Evolutionary conservation across 768 basidiomycete species (phyloP).

Genomic region (Rhizopogon rudus): DNA sequence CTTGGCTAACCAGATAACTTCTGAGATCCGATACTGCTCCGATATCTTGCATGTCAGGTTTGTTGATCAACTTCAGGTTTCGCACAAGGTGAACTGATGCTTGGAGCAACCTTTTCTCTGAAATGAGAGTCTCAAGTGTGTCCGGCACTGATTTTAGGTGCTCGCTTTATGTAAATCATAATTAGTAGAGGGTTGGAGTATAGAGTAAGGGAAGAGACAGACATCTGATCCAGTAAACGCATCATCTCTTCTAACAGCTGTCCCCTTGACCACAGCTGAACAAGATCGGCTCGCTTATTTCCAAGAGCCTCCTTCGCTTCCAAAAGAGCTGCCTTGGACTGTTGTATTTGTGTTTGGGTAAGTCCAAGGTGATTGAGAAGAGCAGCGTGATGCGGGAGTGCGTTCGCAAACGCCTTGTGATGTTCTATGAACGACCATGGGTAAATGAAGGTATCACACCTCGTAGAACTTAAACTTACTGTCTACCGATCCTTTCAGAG

Average conservation of each 20-base stretch:
- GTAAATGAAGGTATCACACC: neutral
- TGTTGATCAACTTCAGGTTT: constrained; percentile 87
- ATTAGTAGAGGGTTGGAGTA: constrained; percentile 4
- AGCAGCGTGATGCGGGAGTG: constrained; percentile 84
- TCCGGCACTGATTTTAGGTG: constrained; percentile 89
- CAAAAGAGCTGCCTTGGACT: constrained; percentile 63
- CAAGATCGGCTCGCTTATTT: constrained; percentile 82
- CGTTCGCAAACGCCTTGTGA: constrained; percentile 93
- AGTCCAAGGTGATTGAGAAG: constrained; percentile 66
- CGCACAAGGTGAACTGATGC: constrained; percentile 84
- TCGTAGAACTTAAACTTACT: constrained; percentile 42
- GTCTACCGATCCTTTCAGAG: constrained; percentile 85
- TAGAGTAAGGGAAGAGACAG: constrained; percentile 22
- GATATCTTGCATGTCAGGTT: constrained; percentile 89
- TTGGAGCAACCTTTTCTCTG: constrained; percentile 89
- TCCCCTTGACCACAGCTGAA: constrained; percentile 83
- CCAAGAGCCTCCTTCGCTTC: constrained; percentile 79
- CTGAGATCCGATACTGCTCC: constrained; percentile 91
- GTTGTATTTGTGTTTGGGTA: constrained; percentile 70
- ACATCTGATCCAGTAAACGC: constrained; percentile 93
- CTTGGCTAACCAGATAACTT: constrained; percentile 79
- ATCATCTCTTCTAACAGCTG: constrained; percentile 96
- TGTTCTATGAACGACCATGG: constrained; percentile 49
- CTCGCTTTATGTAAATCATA: constrained; percentile 51
- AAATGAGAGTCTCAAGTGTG: constrained; percentile 86